Conservation (phyloP, 2,329 filamentous ascomycete genomes). For the Pyrenophora tritici-repentis region DNA sequence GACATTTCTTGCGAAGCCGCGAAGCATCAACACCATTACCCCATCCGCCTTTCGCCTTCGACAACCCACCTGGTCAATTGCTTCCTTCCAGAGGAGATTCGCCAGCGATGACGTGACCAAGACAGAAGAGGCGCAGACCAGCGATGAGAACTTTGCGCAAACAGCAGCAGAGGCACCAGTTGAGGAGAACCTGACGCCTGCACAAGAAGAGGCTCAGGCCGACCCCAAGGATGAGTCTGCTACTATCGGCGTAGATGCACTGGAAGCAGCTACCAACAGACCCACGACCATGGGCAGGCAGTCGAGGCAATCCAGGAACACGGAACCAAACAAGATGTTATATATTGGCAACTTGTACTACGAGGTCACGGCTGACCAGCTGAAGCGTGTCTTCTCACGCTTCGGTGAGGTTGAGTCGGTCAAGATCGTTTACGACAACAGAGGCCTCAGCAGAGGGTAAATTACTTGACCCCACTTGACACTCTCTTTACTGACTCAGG, state of each 20-base stretch:
- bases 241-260: conserved; percentile 34
- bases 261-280: conserved; percentile 17
- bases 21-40: conserved; percentile 43
- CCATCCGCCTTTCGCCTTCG: conserved; percentile 36
- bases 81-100: conserved; percentile 54
- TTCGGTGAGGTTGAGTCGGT: conserved; percentile 61
- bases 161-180: conserved; percentile 43
- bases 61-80: conserved; percentile 48
- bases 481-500: conserved; percentile 13
- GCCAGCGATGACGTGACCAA: conserved; percentile 54
- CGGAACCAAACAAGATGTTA: conserved; percentile 49
- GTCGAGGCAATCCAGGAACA: background rate
- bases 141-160: conserved; percentile 40
- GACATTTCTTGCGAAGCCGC: conserved; percentile 50
- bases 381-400: conserved; percentile 63
- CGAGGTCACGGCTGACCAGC: conserved; percentile 65
- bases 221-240: conserved; percentile 32
- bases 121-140: conserved; percentile 33
- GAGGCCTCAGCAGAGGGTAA: conserved; percentile 72
- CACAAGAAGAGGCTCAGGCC: conserved; percentile 32
- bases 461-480: conserved; percentile 16
- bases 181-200: conserved; percentile 40
- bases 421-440: conserved; percentile 64
- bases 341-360: conserved; percentile 74
- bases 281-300: background rate